Base-by-base conservation (phyloP, 1,139 yeast genomes). In the Taiozyma onychis region DNA sequence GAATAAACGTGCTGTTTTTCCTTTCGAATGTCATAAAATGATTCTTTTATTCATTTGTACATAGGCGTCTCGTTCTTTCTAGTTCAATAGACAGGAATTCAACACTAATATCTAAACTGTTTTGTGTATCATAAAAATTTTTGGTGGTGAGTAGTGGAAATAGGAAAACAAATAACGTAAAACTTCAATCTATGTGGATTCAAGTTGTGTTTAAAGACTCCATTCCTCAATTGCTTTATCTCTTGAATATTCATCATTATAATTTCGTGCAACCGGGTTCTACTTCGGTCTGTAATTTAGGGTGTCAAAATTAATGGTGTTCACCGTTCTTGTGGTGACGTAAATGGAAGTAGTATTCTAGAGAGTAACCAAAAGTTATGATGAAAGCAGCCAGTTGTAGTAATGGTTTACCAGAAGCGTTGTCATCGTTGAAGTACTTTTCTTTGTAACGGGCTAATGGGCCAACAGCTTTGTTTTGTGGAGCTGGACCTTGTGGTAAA, bases 401-500 rank as follows among this genome's bases (percentile, higher is more conserved):
- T 64, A 88, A 77, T 67, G 95, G 95, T 73, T 80, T 81, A 68
- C 90, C 93, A 53, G 85, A 76, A 64, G 89, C 90, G 63, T 85
- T 84, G 63, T 83, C 88, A 59, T 85, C 88, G 64, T 85, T 86
- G 64, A 83, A 83, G 77, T 77, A 87, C 66, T 85, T 87, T 66
- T 85, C 88, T 72, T 80, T 83, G 78, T 88, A 88, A 72, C 80
- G 71, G 63, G 85, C 90, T 61, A 86, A 70, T 63, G 90, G 83
- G 60, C 87, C 81, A 61, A 80, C 72, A 63, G 95, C 83, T 70
- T 82, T 78, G 69, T 77, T 75, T 57, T 82, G 76, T 57, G 91
- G 84, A 55, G 96, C 95, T 57, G 88, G 77, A 47, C 99, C 99
- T 71, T 90, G 91, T 68, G 99, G 99, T 66, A 93, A 82, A 64